Conservation (phyloP, 2,329 filamentous ascomycete species). For the Fusarium brachygibbosum region DNA sequence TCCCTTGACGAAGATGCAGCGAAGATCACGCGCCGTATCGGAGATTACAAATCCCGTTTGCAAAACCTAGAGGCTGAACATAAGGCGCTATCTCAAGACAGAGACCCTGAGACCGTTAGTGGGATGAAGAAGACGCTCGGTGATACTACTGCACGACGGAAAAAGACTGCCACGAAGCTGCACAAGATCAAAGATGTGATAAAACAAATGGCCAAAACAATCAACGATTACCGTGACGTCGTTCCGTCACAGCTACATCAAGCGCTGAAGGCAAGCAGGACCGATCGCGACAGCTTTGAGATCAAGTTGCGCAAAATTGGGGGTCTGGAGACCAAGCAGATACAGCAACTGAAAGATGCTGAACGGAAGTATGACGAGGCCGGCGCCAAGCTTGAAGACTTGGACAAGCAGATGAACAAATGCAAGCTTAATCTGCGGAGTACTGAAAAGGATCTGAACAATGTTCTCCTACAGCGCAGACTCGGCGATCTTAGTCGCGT, state of each 20-base stretch:
- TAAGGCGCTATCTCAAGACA: too few relatives aligned
- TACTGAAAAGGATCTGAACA: background rate
- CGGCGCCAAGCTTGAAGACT: background rate
- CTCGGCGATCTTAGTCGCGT: background rate
- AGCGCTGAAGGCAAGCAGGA: background rate
- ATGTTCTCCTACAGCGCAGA: background rate
- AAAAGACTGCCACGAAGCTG: background rate
- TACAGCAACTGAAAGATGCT: background rate
- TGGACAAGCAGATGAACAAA: background rate
- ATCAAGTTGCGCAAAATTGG: too few relatives aligned
- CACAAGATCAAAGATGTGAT: background rate
- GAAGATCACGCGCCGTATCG: background rate
- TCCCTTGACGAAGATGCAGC: rapidly evolving
- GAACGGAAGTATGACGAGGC: background rate
- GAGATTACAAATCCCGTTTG: background rate
- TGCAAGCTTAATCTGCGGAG: background rate
- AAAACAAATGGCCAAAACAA: too few relatives aligned
- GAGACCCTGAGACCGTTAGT: background rate
- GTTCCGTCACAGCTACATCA: background rate
- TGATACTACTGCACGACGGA: background rate
- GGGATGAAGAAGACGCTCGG: too few relatives aligned
- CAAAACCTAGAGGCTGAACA: background rate
- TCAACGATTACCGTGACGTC: background rate
- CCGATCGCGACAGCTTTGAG: background rate
- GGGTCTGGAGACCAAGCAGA: too few relatives aligned